Percentiles rank a stretch among this genome's conserved stretches.
Conservation (phyloP, 768 basidiomycete genomes). For the Mycena pura region DNA sequence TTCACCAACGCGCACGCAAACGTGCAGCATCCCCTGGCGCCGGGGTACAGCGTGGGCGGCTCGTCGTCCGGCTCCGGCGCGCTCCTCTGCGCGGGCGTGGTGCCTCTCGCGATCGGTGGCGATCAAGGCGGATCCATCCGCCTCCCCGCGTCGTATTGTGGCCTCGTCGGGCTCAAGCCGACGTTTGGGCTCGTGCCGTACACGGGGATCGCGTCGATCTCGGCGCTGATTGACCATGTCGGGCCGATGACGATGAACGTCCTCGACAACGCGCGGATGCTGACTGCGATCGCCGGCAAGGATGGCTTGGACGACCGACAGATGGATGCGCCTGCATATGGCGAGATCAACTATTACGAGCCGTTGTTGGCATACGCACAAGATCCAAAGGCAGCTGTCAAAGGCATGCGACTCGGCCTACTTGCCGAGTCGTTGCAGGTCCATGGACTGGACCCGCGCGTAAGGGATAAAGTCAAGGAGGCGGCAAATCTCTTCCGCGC, state of each 20-base stretch:
- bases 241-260: constrained; percentile 48
- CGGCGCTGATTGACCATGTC: constrained; percentile 48
- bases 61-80: constrained; percentile 45
- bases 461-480: constrained; percentile 39
- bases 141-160: constrained; percentile 49
- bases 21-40: constrained; percentile 44
- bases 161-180: constrained; percentile 50
- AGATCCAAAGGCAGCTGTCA: constrained; percentile 31
- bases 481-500: constrained; percentile 42
- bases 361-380: constrained; percentile 41
- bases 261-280: constrained; percentile 46
- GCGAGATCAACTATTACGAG: constrained; percentile 29
- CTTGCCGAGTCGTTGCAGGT: constrained; percentile 46
- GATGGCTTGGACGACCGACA: constrained; percentile 52
- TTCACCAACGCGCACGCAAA: constrained; percentile 25
- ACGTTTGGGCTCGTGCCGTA: constrained; percentile 53
- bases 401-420: constrained; percentile 47
- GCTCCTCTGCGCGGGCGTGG: constrained; percentile 38
- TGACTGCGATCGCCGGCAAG: constrained; percentile 50
- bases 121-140: constrained; percentile 53
- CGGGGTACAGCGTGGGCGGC: constrained; percentile 44
- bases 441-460: constrained; percentile 40
- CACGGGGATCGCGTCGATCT: constrained; percentile 50
- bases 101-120: constrained; percentile 47
- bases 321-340: constrained; percentile 21